Conservation (phyloP, 2,329 filamentous ascomycete genomes). For the Colletotrichum tropicale region DNA sequence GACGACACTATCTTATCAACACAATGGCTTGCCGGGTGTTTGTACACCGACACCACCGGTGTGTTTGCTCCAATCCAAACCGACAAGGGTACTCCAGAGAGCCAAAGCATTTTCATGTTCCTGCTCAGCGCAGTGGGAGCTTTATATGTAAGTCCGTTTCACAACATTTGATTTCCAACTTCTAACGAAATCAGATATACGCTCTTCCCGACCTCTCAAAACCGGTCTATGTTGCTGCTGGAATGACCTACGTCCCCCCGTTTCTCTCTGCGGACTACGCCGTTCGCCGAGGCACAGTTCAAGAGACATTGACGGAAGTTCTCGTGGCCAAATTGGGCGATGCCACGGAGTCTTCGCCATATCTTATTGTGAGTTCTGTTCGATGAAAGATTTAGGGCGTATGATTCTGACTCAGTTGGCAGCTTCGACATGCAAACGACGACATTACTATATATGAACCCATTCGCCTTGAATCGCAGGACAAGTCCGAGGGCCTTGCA, state of each 20-base stretch:
- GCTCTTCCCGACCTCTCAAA: constrained; percentile 74
- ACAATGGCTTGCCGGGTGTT: constrained; percentile 82
- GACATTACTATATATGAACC: constrained; percentile 90
- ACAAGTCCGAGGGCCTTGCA: constrained; percentile 48
- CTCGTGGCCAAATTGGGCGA: constrained; percentile 87
- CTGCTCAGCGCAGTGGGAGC: constrained; percentile 77
- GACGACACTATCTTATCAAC: constrained; percentile 60
- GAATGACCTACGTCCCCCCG: constrained; percentile 78
- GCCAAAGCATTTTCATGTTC: constrained; percentile 71
- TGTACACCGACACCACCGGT: constrained; percentile 74
- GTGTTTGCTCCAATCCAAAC: constrained; percentile 51
- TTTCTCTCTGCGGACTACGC: constrained; percentile 75
- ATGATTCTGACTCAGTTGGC: constrained; percentile 5
- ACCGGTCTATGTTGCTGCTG: constrained; percentile 76
- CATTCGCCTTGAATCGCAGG: constrained; percentile 55
- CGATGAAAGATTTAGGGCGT: background rate
- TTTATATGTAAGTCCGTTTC: constrained; percentile 65
- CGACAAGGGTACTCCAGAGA: constrained; percentile 42
- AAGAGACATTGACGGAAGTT: constrained; percentile 79
- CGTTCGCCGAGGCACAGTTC: constrained; percentile 71
- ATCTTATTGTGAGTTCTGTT: constrained; percentile 72
- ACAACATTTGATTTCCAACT: background rate
- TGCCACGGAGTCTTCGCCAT: constrained; percentile 69
- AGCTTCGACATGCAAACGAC: constrained; percentile 80
- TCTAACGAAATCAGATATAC: constrained; percentile 64